Evolutionary conservation across 2,329 filamentous ascomycete species (phyloP), one percentile per base, ranked within the genome.

Genomic region (Fusarium sp.): DNA sequence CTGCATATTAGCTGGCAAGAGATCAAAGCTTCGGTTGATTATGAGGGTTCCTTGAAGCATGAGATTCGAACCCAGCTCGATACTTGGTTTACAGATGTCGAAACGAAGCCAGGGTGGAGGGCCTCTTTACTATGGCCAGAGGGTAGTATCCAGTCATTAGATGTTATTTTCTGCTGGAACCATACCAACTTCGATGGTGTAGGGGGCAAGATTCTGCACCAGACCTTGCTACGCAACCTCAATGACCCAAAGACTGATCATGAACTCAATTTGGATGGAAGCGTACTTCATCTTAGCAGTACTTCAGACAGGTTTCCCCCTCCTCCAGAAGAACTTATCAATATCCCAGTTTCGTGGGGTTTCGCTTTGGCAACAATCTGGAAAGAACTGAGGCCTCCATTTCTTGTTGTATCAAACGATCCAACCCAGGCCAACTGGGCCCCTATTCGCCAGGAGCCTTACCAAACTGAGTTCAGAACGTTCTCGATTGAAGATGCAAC

Each of bases 121-220:
- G 19, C 76, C 4, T 57, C 71, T 15, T 58, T 79, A 10, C 52
- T 79, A 15, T 58, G 63, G n/a, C 27, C 55, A 12, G 60, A 68
- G 21, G 54, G 39, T 21, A 19, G 29, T 9, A 19, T 46, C 25
- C 25, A 48, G 23, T 66, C 61, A 10, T 42, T 79, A 8, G 76
- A 81, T n/a, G 63, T 77, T 19, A 31, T 80, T 16, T 75, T 80
- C 45, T 66, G 66, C 15, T 79, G 71, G 59, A 78, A 76, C 35
- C 80, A 81, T 56, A 58, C 75, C 29, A 69, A 67, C 10, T 66
- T 61, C 7, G 80, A 81, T 42, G 80, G 79, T 2, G 78, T 73
- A n/a, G 70, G 78, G 25, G 77, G 72, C 44, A 80, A 79, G 57
- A 72, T 80, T 8, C 78, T 81, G n/a, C 79, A 81, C 44, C 55